Base-by-base conservation (phyloP, 768 basidiomycete species). In the Hericium rajendrae region DNA sequence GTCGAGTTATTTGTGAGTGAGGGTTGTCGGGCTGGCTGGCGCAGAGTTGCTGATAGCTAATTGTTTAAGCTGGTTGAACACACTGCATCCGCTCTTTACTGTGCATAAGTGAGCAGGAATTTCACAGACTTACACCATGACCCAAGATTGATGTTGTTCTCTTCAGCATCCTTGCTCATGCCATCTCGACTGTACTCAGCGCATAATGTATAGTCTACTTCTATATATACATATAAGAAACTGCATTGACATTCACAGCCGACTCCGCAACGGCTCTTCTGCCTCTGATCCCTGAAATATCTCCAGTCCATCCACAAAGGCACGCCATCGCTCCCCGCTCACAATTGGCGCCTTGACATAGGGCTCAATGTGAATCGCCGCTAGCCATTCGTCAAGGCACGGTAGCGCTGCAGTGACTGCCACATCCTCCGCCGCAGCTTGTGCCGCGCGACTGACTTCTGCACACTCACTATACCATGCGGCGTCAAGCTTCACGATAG, bases 1-100 rank as follows among this genome's bases (percentile, higher is more conserved):
- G 28, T 81, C 79, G 18, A 83, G 73, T 50, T 85, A 84, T 65
- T 85, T 85, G 83, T 83, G 64, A 72, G 81, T 73, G 13, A 5
- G 16, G 55, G 15, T 12, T 24, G 50, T 50, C 40, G 22, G 46
- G 24, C 32, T 32, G 32, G 8, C 18, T 53, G 18, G 4, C 38
- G 12, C 28, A 15, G 0, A n/a, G 6, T 3, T 13, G 26, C 16
- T 32, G 32, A 32, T 32, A 2, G 32, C 1, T 1, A 9, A 32
- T 32, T 32, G 32, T 16, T 48, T 32, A 57, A 84, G 82, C 70
- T 84, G 83, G 83, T 64, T 84, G 50, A 84, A 85, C 65, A 66
- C 72, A 2, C 69, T 85, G 41, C 83, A 84, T 65, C 83, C 82
- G 26, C 62, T 84, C 18, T 85, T 82, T 62, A 81, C 81, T 22